Conservation (phyloP, 1,139 yeast genomes). For the Candida pseudoviswanathii region DNA sequence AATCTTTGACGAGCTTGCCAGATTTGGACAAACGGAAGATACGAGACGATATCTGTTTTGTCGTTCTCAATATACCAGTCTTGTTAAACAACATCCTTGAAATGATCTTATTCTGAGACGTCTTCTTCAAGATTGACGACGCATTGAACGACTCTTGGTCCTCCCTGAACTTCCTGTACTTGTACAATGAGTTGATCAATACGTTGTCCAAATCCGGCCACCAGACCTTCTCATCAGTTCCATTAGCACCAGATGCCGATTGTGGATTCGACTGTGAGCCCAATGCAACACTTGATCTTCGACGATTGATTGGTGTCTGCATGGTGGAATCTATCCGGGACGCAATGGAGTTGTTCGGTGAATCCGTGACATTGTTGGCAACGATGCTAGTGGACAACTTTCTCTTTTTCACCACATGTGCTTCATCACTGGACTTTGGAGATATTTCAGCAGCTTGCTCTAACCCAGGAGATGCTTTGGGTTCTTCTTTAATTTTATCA, state of each 20-base stretch:
- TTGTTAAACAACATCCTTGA: conserved; percentile 44
- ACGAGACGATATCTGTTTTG: conserved; percentile 45
- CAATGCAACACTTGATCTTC: conserved; percentile 17
- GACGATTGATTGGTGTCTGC: conserved; percentile 32
- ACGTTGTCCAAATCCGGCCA: conserved; percentile 38
- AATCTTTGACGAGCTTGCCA: conserved; percentile 18
- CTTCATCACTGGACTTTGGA: conserved; percentile 2
- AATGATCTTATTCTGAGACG: conserved; percentile 45
- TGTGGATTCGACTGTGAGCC: background rate
- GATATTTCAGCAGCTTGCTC: conserved; percentile 8
- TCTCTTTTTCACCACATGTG: conserved; percentile 10
- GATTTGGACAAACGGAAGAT: conserved; percentile 28
- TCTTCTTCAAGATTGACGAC: conserved; percentile 31
- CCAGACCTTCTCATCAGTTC: conserved; percentile 38
- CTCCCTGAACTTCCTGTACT: conserved; percentile 37
- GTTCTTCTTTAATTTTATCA: conserved; percentile 6
- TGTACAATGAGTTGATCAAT: conserved; percentile 37
- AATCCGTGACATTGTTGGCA: conserved; percentile 19
- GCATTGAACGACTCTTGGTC: conserved; percentile 24
- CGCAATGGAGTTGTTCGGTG: conserved; percentile 44
- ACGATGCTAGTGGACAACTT: conserved; percentile 8
- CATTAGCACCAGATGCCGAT: conserved; percentile 14
- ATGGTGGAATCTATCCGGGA: conserved; percentile 38
- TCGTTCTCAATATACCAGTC: conserved; percentile 38
- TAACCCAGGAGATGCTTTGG: conserved; percentile 13